These are phyloP conservation scores for Pestalotiopsis sp. DNA, from an alignment of 2,329 filamentous ascomycete genomes.

Conservation along the genomic window DNA sequence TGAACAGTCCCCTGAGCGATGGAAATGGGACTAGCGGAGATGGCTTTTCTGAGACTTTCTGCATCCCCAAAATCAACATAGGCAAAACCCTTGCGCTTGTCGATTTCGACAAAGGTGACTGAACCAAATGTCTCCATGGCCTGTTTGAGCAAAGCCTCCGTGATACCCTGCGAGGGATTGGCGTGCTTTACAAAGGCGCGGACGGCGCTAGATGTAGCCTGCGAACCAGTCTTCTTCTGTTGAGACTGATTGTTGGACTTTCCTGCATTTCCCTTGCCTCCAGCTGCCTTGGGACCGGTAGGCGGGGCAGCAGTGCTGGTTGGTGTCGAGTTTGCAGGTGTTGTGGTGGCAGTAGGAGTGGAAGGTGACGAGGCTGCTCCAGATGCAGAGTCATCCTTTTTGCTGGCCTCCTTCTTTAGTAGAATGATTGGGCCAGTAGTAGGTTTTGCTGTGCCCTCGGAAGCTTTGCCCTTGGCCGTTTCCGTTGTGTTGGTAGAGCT, in stretches of 20 bases:
- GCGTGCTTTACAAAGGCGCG: conserved; percentile 81
- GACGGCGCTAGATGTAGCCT: conserved; percentile 49
- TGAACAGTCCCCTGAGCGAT: conserved; percentile 87
- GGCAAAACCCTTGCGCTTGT: conserved; percentile 92
- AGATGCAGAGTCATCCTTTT: conserved; percentile 24
- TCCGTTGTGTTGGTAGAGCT: conserved; percentile 26
- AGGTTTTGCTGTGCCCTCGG: conserved; percentile 21
- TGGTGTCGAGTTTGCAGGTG: conserved; percentile 23
- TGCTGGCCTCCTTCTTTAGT: conserved; percentile 31
- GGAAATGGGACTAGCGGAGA: conserved; percentile 78
- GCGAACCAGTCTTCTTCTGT: conserved; percentile 34
- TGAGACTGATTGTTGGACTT: conserved; percentile 22
- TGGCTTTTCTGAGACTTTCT: conserved; percentile 73
- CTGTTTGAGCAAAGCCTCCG: conserved; percentile 75
- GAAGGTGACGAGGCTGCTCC: conserved; percentile 21
- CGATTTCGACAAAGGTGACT: conserved; percentile 83
- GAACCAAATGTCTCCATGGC: conserved; percentile 75
- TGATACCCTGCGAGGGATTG: conserved; percentile 90
- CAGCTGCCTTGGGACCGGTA: conserved; percentile 28
- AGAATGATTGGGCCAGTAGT: conserved; percentile 30
- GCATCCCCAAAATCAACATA: conserved; percentile 86
- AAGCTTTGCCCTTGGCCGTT: conserved; percentile 27
- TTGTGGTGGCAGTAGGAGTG: conserved; percentile 21
- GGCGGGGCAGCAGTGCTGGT: conserved; percentile 33
- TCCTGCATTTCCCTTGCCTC: conserved; percentile 16